Evolutionary conservation across 2,329 filamentous ascomycete genomes (phyloP).

Genomic region (Colletotrichum orbiculare): DNA sequence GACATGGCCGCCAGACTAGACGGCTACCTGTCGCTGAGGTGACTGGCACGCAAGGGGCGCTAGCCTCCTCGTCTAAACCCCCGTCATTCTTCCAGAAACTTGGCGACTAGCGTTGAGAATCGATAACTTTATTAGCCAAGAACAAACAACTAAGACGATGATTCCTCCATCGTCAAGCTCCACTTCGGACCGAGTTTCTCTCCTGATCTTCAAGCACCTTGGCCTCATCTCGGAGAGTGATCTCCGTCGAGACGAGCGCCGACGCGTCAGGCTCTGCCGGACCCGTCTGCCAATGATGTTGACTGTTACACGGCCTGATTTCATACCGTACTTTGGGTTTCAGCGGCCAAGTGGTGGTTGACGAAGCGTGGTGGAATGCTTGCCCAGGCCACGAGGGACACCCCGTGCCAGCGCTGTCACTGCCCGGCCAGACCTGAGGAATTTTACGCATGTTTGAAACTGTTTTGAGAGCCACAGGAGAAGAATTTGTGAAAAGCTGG

Average conservation of each 20-base stretch:
- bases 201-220: neutral
- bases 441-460: too few species aligned
- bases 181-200: neutral
- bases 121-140: conserved; percentile 10
- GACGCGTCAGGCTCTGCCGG: neutral
- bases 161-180: neutral
- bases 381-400: too few species aligned
- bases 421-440: too few species aligned
- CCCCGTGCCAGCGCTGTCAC: too few species aligned
- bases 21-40: neutral
- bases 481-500: too few species aligned
- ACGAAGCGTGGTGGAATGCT: too few species aligned
- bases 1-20: neutral
- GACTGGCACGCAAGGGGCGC: conserved; percentile 17
- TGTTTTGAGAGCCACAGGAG: too few species aligned
- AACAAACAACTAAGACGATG: neutral
- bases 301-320: too few species aligned
- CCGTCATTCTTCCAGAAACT: conserved; percentile 7
- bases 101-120: conserved; percentile 2
- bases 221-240: neutral
- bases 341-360: too few species aligned
- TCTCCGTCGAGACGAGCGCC: neutral
- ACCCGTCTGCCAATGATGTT: neutral
- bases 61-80: conserved; percentile 1
- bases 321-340: too few species aligned